Percentiles rank a stretch among this genome's conserved stretches.
Evolutionary conservation across 306 rosid genomes (phyloP).

Genomic region (Cicer judaicum): DNA sequence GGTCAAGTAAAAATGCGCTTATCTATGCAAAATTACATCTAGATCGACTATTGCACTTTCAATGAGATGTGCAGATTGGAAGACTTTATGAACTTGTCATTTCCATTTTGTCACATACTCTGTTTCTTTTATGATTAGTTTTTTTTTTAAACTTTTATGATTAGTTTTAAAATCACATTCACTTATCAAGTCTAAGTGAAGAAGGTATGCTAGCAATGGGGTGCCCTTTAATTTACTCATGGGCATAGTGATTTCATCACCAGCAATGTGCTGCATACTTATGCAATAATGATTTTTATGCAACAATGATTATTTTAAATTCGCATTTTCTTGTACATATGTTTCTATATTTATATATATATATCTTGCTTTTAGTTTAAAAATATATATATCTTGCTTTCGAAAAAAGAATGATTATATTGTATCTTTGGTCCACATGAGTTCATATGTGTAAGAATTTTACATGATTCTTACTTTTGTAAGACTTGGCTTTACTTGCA

Average conservation of each 20-base stretch:
- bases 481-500: too few species aligned
- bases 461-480: neutral
- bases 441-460: neutral
- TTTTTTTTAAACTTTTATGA: neutral
- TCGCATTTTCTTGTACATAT: neutral
- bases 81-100: constrained; percentile 46
- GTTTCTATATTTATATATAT: too few species aligned
- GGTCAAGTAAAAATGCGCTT: constrained; percentile 38
- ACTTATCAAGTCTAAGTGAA: constrained; percentile 28
- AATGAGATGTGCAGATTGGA: constrained; percentile 51
- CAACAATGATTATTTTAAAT: neutral
- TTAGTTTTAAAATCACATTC: constrained; percentile 37
- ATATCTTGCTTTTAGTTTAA: too few species aligned
- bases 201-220: constrained; percentile 39
- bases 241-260: constrained; percentile 39
- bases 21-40: constrained; percentile 51
- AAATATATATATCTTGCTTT: too few species aligned
- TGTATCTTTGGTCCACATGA: neutral
- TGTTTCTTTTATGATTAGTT: constrained; percentile 30
- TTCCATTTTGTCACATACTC: constrained; percentile 44
- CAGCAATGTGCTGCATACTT: constrained; percentile 39
- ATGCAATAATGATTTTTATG: neutral
- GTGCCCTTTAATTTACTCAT: constrained; percentile 37
- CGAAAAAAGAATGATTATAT: too few species aligned
- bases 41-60: constrained; percentile 45